phyloP scores from a whole-genome alignment of 108 stramenopile species.

The Cyclotella cryptica region DNA sequence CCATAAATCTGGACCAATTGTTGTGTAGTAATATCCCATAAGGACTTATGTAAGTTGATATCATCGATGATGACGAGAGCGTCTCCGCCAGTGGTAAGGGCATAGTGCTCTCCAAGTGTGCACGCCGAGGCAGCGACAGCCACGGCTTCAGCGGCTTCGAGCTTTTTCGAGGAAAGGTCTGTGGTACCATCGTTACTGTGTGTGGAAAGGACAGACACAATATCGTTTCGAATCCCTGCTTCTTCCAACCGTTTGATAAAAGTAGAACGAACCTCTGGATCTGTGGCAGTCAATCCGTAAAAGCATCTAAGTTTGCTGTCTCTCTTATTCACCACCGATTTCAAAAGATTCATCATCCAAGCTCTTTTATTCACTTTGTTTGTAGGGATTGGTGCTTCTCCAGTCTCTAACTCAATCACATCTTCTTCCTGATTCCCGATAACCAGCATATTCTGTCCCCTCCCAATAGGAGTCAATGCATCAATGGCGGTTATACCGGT shows the following conservation, averaged over 20 bases:
- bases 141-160: constrained; percentile 59
- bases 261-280: constrained; percentile 38
- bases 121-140: constrained; percentile 80
- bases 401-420: constrained; percentile 12
- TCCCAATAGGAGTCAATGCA: constrained; percentile 86
- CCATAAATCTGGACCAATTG: constrained; percentile 82
- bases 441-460: constrained; percentile 91
- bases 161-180: constrained; percentile 4
- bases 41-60: constrained; percentile 78
- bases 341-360: constrained; percentile 54
- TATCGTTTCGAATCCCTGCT: constrained; percentile 62
- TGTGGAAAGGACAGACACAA: constrained; percentile 61
- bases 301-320: constrained; percentile 57
- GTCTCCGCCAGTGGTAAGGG: constrained; percentile 71
- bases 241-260: constrained; percentile 50
- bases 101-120: constrained; percentile 78
- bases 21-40: constrained; percentile 88
- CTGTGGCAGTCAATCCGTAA: constrained; percentile 65
- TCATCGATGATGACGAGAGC: constrained; percentile 83
- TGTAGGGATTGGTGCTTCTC: not conserved
- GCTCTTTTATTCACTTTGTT: constrained; percentile 38
- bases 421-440: constrained; percentile 69
- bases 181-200: constrained; percentile 30
- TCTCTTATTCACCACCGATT: constrained; percentile 34
- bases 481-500: constrained; percentile 89